These are phyloP conservation scores for Backusella tuberculispora DNA, from an alignment of 192 early-diverging fungal species.

Conservation along the genomic window DNA sequence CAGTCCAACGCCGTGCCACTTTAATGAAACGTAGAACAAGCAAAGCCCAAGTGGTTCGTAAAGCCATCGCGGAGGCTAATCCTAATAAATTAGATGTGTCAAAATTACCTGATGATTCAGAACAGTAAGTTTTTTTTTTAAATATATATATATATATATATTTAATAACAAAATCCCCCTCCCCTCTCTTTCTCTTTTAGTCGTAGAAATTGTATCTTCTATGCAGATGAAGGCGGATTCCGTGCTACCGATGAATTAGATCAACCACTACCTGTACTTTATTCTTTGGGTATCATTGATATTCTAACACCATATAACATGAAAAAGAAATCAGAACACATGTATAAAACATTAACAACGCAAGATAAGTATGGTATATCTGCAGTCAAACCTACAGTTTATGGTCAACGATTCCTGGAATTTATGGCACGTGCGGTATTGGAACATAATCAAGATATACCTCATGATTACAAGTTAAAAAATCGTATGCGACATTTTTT, in stretches of 20 bases:
- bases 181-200: constrained; percentile 24
- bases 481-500: neutral
- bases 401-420: constrained; percentile 86
- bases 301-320: constrained; percentile 94
- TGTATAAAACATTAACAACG: constrained; percentile 80
- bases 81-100: constrained; percentile 64
- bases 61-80: constrained; percentile 61
- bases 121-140: constrained; percentile 22
- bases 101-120: constrained; percentile 56
- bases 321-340: constrained; percentile 87
- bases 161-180: too few species aligned
- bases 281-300: constrained; percentile 97
- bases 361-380: constrained; percentile 82
- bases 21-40: constrained; percentile 52
- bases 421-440: constrained; percentile 79
- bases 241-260: constrained; percentile 77
- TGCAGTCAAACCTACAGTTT: constrained; percentile 81
- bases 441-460: constrained; percentile 55
- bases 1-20: constrained; percentile 48
- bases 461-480: constrained; percentile 23
- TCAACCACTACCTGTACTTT: constrained; percentile 70
- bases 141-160: too few species aligned
- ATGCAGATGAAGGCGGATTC: constrained; percentile 91
- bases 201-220: constrained; percentile 83
- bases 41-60: constrained; percentile 58